A percentile compares a stretch with the other conserved stretches of the same genome.
Conservation (phyloP, 1,284 basidiomycete species). For the Fomitopsis schrenkii region DNA sequence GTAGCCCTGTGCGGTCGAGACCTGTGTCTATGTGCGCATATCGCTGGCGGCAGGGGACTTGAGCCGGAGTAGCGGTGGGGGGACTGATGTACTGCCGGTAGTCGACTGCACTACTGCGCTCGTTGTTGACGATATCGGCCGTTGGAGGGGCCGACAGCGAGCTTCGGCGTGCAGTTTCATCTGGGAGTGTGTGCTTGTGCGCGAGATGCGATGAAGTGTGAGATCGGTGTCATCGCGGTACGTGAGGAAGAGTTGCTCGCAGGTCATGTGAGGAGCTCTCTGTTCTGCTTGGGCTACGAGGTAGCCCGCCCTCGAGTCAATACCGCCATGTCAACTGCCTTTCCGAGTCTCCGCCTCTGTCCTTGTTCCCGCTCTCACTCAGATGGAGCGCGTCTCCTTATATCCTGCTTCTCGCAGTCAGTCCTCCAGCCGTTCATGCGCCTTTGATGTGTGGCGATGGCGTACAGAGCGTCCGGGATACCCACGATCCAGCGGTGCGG, state of each 20-base stretch:
- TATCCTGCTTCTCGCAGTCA: slow-evolving; percentile 82
- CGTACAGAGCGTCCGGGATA: no score
- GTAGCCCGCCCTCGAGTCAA: slow-evolving; percentile 51
- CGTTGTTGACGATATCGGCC: slow-evolving; percentile 11
- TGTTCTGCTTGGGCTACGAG: not conserved
- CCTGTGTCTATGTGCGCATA: no score
- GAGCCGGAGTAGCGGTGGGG: no score
- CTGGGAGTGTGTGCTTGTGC: slow-evolving; percentile 17
- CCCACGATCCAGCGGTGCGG: no score
- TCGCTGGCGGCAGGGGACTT: no score
- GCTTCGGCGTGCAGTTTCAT: slow-evolving; percentile 3
- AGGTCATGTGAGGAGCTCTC: no score
- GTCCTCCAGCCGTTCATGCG: slow-evolving; percentile 79
- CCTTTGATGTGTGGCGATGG: slow-evolving; percentile 48
- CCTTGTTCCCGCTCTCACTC: slow-evolving; percentile 54
- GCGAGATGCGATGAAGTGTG: slow-evolving; percentile 32
- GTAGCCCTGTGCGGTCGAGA: no score
- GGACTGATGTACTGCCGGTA: no score
- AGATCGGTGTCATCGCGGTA: slow-evolving; percentile 16
- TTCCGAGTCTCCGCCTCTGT: slow-evolving; percentile 24
- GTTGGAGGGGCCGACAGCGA: slow-evolving; percentile 14
- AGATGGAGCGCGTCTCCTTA: slow-evolving; percentile 55
- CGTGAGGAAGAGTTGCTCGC: not conserved
- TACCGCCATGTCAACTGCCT: slow-evolving; percentile 32
- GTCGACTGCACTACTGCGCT: slow-evolving; percentile 3